phyloP scores from a whole-genome alignment of 108 stramenopile species.

The Skeletonema grethae region DNA sequence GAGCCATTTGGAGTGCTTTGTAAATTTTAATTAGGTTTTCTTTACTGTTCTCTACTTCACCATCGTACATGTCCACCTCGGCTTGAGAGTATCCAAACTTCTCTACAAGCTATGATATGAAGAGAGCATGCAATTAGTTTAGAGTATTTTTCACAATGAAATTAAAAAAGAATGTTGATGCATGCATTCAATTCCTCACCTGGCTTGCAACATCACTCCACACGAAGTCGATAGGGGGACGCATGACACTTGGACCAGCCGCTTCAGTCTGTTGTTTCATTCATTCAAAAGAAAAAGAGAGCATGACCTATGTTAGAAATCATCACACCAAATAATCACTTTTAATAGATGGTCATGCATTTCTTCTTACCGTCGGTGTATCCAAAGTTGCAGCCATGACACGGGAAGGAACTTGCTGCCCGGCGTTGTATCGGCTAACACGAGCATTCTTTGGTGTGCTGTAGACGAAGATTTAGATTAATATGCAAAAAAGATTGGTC shows the following conservation, averaged over 20 bases:
- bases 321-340: background rate
- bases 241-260: slow-evolving; percentile 51
- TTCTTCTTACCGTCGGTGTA: slow-evolving; percentile 43
- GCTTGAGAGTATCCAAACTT: slow-evolving; percentile 76
- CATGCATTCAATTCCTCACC: slow-evolving; percentile 35
- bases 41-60: slow-evolving; percentile 72
- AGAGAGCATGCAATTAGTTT: background rate
- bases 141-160: background rate
- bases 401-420: slow-evolving; percentile 18
- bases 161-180: background rate
- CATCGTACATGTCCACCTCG: slow-evolving; percentile 69
- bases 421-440: slow-evolving; percentile 15
- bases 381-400: slow-evolving; percentile 43
- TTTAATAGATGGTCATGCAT: background rate
- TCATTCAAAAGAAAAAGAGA: slow-evolving; percentile 7
- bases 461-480: background rate
- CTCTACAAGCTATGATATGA: slow-evolving; percentile 57
- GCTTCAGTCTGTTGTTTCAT: slow-evolving; percentile 15
- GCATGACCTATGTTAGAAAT: background rate
- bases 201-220: slow-evolving; percentile 69
- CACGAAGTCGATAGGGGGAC: slow-evolving; percentile 79
- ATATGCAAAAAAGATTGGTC: background rate
- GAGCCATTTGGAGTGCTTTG: slow-evolving; percentile 88
- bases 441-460: slow-evolving; percentile 37
- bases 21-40: slow-evolving; percentile 79